Evolutionary conservation across 2,329 filamentous ascomycete genomes (phyloP), one percentile per base, ranked within the genome.

Genomic region (Pezizomycotina sp.): DNA sequence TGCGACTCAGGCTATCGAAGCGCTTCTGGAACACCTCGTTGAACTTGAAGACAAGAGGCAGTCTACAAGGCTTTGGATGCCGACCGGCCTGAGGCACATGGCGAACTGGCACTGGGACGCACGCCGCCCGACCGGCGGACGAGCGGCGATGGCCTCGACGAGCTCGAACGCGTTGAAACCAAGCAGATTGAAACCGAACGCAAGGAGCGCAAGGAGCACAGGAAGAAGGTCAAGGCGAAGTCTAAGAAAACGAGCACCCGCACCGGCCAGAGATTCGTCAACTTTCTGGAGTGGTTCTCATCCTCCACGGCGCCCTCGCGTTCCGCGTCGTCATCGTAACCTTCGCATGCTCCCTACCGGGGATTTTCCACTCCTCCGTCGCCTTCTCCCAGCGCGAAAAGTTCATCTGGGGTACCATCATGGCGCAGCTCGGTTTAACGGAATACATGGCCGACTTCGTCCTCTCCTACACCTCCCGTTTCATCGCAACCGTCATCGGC

Each of bases 381-480:
- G 12, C 23, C 12, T 14, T 32, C 29, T 19, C 25, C n/a, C n/a
- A 12, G 15, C 23, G 7, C 10, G 1, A 20, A 4, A 18, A 44
- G 41, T 33, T n/a, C 0, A 52, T 68, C 0, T 68, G 65, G 65
- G 62, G 55, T 0, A 49, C 67, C 6, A 65, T 68, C 26, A 68
- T 63, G 50, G 64, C 58, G 0, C 65, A 68, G 45, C 63, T 61
- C 0, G 57, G 56, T 1, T 43, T 68, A 2, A 53, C 66, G 1
- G 53, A 62, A 6, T 68, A 66, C 45, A 59, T 65, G 55, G 59
- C 62, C 0, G 65, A 68, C 34, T 66, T 68, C 25, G 59, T 58
- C 0, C 62, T 62, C 31, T 62, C 61, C 0, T 43, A 66, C 4
- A 27, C 64, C 1, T 51, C 56, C 1, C 56, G 65, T 14, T 47